Conservation (phyloP, 257 asterid species). For the Forsythia viridissima region DNA sequence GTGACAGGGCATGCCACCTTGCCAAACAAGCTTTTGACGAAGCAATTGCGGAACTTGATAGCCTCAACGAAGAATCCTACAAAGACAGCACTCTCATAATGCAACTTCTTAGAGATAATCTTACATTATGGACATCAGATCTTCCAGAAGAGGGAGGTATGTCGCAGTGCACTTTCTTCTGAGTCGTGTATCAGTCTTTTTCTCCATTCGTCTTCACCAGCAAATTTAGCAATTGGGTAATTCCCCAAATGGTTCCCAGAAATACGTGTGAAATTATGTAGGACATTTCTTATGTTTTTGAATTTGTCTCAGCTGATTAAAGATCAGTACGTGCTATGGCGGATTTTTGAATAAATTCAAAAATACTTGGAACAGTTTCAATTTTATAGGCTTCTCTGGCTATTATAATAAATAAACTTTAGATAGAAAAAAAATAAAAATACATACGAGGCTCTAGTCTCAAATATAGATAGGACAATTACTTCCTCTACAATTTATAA, state of each 20-base stretch:
- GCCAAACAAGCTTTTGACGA: slow-evolving; percentile 66
- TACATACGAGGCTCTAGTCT: too few relatives aligned
- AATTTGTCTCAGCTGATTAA: too few relatives aligned
- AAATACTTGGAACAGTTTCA: too few relatives aligned
- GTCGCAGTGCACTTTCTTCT: background rate
- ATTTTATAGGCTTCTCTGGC: too few relatives aligned
- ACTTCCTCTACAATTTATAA: background rate
- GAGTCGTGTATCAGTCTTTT: background rate
- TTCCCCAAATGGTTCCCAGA: background rate
- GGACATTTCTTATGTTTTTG: too few relatives aligned
- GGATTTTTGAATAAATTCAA: too few relatives aligned
- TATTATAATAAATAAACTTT: too few relatives aligned
- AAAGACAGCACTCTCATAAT: slow-evolving; percentile 79
- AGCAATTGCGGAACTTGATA: slow-evolving; percentile 77
- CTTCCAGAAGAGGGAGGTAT: slow-evolving; percentile 77
- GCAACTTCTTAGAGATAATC: slow-evolving; percentile 82
- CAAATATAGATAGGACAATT: too few relatives aligned
- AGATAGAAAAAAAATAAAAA: too few relatives aligned
- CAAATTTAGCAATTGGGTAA: too few relatives aligned
- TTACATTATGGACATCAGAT: slow-evolving; percentile 72
- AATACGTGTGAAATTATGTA: background rate
- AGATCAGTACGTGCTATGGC: too few relatives aligned
- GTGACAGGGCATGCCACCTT: slow-evolving; percentile 73
- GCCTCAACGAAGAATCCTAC: slow-evolving; percentile 71
- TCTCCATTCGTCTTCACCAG: background rate